A percentile compares a stretch with the other conserved stretches of the same genome.
phyloP scores from a whole-genome alignment of 208 protist species.

The Leishmania gerbilli region DNA sequence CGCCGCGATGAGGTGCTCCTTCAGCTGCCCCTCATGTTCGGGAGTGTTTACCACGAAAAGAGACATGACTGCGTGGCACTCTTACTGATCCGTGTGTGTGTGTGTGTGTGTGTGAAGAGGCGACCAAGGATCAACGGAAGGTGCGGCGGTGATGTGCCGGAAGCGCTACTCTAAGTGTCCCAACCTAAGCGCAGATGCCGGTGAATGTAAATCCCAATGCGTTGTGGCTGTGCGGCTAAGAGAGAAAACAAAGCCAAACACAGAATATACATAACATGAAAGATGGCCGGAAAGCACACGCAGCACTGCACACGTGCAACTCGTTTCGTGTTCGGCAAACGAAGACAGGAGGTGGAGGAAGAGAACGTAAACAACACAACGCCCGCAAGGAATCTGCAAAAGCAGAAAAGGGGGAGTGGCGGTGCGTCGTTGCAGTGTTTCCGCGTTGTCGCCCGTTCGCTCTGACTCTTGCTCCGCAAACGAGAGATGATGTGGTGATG shows the following conservation, averaged over 20 bases:
- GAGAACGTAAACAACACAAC: neutral
- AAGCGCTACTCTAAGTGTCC: neutral
- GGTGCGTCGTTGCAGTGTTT: neutral
- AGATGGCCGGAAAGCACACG: neutral
- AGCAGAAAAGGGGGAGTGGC: neutral
- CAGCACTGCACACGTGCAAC: neutral
- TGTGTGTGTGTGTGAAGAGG: neutral
- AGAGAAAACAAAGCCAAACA: neutral
- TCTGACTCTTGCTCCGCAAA: neutral
- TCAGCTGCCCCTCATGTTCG: slow-evolving; percentile 54
- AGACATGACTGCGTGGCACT: slow-evolving; percentile 37
- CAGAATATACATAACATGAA: neutral
- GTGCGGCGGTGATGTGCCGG: neutral
- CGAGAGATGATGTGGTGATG: neutral
- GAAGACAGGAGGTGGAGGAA: neutral
- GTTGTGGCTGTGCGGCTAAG: neutral
- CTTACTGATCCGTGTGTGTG: neutral
- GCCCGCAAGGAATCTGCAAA: neutral
- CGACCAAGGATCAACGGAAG: neutral
- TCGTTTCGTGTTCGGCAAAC: neutral
- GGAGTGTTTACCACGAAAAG: slow-evolving; percentile 78
- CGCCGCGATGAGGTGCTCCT: slow-evolving; percentile 52
- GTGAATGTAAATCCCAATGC: neutral
- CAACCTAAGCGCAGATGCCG: neutral
- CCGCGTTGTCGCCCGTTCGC: neutral